Percentiles rank a stretch among this genome's conserved stretches.
phyloP scores from a whole-genome alignment of 31 red algal genomes.

The Porphyra umbilicalis region DNA sequence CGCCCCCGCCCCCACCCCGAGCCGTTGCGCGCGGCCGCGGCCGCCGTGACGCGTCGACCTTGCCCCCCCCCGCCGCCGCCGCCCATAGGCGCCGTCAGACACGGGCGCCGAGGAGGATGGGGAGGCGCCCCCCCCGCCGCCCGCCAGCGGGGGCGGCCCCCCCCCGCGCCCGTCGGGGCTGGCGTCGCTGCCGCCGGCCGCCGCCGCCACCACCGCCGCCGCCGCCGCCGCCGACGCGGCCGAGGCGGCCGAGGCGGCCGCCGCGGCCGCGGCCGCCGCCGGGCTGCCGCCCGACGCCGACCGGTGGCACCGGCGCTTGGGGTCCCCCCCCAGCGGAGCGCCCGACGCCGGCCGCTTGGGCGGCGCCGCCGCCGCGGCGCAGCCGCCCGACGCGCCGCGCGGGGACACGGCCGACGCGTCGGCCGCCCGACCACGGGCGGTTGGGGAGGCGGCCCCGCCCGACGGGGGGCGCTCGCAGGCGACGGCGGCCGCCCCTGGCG shows the following conservation, averaged over 20 bases:
- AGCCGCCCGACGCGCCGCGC: neutral
- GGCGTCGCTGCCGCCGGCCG: neutral
- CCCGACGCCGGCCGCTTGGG: neutral
- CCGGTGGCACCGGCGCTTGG: neutral
- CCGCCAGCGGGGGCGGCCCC: neutral
- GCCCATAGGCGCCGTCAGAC: neutral
- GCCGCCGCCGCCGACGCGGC: neutral
- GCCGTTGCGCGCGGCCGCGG: neutral
- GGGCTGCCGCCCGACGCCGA: neutral
- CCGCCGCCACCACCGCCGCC: neutral
- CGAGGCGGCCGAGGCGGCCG: neutral
- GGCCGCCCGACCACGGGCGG: neutral
- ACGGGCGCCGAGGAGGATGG: neutral
- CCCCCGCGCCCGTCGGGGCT: neutral
- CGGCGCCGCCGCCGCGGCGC: neutral
- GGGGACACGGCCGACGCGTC: neutral
- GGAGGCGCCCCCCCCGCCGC: neutral
- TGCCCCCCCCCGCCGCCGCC: neutral
- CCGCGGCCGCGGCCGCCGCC: too few relatives aligned
- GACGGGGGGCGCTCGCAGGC: neutral
- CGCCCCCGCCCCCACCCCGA: neutral
- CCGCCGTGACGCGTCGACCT: neutral
- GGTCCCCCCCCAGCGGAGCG: neutral
- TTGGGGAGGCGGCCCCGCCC: neutral
- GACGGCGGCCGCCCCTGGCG: neutral